phyloP scores from a whole-genome alignment of 495 filamentous ascomycete species.

The Penicillium samsonianum region DNA sequence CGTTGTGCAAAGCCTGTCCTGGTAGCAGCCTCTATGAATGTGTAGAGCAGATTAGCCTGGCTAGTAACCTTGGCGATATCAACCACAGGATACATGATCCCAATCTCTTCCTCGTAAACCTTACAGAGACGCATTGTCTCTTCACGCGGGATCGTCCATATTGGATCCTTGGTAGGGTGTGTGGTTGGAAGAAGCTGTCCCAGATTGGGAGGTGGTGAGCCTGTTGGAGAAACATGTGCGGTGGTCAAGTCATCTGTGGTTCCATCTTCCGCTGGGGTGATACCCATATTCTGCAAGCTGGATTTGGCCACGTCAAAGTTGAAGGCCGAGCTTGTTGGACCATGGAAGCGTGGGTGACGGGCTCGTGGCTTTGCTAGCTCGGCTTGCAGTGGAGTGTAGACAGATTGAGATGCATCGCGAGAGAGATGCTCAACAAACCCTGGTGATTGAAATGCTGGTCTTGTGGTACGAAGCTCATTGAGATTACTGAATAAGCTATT shows the following conservation, averaged over 20 bases:
- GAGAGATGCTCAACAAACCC: constrained; percentile 43
- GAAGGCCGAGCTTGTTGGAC: constrained; percentile 83
- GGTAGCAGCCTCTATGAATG: constrained; percentile 68
- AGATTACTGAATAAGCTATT: constrained; percentile 70
- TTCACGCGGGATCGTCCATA: constrained; percentile 70
- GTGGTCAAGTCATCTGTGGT: constrained; percentile 59
- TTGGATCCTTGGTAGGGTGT: constrained; percentile 64
- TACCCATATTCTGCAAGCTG: constrained; percentile 87
- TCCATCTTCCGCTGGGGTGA: constrained; percentile 55
- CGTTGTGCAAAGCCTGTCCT: constrained; percentile 58
- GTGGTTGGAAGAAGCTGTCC: constrained; percentile 37
- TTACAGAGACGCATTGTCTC: constrained; percentile 71
- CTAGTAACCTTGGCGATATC: constrained; percentile 65
- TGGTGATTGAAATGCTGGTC: constrained; percentile 38
- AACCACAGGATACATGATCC: constrained; percentile 82
- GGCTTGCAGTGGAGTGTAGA: constrained; percentile 37
- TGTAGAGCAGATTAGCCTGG: constrained; percentile 65
- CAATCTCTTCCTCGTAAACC: constrained; percentile 81
- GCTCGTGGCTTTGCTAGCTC: constrained; percentile 38
- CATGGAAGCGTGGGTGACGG: constrained; percentile 70
- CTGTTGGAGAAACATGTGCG: constrained; percentile 52
- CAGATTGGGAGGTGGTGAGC: constrained; percentile 53
- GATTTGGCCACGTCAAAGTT: constrained; percentile 85
- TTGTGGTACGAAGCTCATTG: constrained; percentile 59
- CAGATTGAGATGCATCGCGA: constrained; percentile 40